Conservation (phyloP, 2,329 filamentous ascomycete species). For the Apiospora kogelbergensis region DNA sequence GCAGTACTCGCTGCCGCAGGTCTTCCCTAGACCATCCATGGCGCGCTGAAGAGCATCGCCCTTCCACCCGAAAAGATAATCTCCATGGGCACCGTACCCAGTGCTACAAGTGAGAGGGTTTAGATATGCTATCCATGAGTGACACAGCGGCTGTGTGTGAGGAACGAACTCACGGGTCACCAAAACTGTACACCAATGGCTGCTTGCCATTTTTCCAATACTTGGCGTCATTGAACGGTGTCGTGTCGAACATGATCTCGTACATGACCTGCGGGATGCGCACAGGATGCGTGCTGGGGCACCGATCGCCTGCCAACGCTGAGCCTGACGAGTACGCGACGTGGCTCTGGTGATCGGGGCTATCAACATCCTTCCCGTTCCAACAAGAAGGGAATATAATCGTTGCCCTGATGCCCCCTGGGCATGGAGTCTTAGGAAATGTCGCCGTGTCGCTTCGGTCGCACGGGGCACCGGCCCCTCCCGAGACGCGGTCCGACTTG, state of each 20-base stretch:
- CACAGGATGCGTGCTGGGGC: conserved; percentile 50
- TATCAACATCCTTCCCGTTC: conserved; percentile 59
- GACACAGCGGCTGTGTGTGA: no score
- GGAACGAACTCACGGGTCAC: conserved; percentile 32
- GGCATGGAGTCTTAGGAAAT: conserved; percentile 53
- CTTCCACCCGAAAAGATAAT: conserved; percentile 63
- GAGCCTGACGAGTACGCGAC: conserved; percentile 48
- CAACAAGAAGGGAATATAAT: conserved; percentile 63
- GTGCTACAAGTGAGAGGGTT: conserved; percentile 40
- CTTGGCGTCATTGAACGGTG: conserved; percentile 52
- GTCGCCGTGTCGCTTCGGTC: conserved; percentile 40
- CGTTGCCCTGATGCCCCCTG: conserved; percentile 50
- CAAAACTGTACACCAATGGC: conserved; percentile 51
- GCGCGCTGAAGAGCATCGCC: conserved; percentile 47
- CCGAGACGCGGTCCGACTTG: conserved; percentile 29
- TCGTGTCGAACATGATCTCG: conserved; percentile 56
- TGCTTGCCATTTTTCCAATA: conserved; percentile 46
- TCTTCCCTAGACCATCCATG: conserved; percentile 48
- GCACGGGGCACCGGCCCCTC: conserved; percentile 25
- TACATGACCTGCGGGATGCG: conserved; percentile 60
- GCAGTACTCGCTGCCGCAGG: conserved; percentile 43
- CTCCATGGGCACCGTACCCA: conserved; percentile 56
- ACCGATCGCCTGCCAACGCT: conserved; percentile 45
- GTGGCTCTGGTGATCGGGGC: conserved; percentile 54
- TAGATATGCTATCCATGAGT: not conserved